Percentiles rank a stretch among this genome's conserved stretches.
These are phyloP conservation scores for Ophiostoma angusticollis DNA, from an alignment of 2,329 filamentous ascomycete species.

Conservation along the genomic window DNA sequence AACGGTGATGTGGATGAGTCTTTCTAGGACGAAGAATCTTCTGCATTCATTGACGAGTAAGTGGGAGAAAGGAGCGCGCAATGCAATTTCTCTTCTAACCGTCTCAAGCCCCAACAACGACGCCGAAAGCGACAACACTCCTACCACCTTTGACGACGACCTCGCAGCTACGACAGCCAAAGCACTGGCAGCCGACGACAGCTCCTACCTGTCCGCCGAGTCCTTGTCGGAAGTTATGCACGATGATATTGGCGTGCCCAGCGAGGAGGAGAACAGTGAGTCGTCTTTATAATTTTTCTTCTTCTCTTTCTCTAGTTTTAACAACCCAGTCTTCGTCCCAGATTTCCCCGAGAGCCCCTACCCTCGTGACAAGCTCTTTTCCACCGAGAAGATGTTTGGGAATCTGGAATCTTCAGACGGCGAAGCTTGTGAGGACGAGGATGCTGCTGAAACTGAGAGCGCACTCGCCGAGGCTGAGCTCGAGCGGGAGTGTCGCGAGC, in stretches of 20 bases:
- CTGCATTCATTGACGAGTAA: constrained; percentile 1
- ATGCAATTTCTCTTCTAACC: background rate
- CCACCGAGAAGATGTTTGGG: constrained; percentile 1
- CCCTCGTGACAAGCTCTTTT: background rate
- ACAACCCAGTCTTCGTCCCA: too few relatives aligned
- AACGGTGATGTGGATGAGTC: constrained; percentile 1
- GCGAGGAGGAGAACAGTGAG: background rate
- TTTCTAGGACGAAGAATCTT: constrained; percentile 5
- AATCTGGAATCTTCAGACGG: background rate
- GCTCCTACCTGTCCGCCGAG: background rate
- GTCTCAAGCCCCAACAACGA: too few relatives aligned
- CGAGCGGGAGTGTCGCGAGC: too few relatives aligned
- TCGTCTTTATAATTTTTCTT: too few relatives aligned
- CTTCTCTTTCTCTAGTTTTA: too few relatives aligned
- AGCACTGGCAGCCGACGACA: background rate
- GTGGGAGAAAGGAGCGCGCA: too few relatives aligned
- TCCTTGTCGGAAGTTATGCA: too few relatives aligned
- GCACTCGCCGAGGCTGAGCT: background rate
- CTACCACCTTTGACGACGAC: too few relatives aligned
- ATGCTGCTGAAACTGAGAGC: too few relatives aligned
- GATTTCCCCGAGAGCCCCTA: too few relatives aligned
- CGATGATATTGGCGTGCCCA: background rate
- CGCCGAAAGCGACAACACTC: too few relatives aligned
- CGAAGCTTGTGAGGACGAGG: background rate
- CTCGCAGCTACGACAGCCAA: background rate